A percentile compares a stretch with the other conserved stretches of the same genome.
phyloP scores from a whole-genome alignment of 192 early-diverging fungal genomes.

The Coemansia javaensis region DNA sequence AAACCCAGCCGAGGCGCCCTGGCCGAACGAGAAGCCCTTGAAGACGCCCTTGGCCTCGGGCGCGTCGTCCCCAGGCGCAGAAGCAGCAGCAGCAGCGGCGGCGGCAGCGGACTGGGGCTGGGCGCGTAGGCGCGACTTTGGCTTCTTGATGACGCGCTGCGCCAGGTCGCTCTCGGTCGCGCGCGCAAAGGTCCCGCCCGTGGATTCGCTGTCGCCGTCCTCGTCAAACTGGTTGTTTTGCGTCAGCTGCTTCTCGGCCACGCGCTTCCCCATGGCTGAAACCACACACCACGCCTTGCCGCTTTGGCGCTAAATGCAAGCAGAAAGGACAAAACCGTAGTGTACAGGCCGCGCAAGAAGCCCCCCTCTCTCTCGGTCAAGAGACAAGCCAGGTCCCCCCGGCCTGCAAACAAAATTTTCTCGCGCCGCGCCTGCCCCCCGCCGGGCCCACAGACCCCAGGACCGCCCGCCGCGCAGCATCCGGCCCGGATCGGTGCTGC shows the following conservation, averaged over 20 bases:
- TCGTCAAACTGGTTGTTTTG: constrained; percentile 50
- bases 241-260: constrained; percentile 47
- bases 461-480: too few relatives aligned
- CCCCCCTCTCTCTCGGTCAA: too few relatives aligned
- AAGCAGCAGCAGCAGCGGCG: neutral
- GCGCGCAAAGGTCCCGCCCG: constrained; percentile 13
- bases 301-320: too few relatives aligned
- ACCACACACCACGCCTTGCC: too few relatives aligned
- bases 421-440: too few relatives aligned
- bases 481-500: too few relatives aligned
- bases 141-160: constrained; percentile 38
- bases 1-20: constrained; percentile 5
- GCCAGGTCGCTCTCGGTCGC: constrained; percentile 22
- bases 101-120: neutral
- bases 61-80: constrained; percentile 5
- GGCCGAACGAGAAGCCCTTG: constrained; percentile 38
- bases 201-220: constrained; percentile 16
- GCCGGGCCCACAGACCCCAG: too few relatives aligned
- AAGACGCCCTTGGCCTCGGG: constrained; percentile 13
- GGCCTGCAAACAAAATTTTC: too few relatives aligned
- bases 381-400: too few relatives aligned
- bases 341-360: too few relatives aligned
- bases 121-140: constrained; percentile 40
- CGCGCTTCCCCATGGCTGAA: constrained; percentile 42
- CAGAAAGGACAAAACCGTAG: neutral